Conservation (phyloP, 106 monocot species). For the Posidonia australis region DNA sequence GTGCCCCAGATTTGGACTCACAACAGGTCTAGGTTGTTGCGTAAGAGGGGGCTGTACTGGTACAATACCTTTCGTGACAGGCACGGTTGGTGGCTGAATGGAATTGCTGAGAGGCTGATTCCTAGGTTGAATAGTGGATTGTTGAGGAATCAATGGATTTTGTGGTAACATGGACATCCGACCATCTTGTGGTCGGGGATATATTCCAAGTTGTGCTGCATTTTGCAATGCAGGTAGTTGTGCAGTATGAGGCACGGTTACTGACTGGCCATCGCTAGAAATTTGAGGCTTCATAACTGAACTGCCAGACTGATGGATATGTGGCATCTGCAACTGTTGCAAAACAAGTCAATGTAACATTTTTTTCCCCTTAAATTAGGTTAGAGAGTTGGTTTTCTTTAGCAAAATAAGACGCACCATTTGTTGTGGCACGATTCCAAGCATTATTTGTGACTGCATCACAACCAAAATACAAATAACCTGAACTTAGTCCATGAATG, state of each 20-base stretch:
- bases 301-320: slow-evolving; percentile 25
- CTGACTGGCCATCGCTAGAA: slow-evolving; percentile 17
- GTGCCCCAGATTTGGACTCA: not conserved
- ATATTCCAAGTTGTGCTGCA: slow-evolving; percentile 21
- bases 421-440: slow-evolving; percentile 76
- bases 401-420: slow-evolving; percentile 36
- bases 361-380: not conserved
- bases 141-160: slow-evolving; percentile 22
- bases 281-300: slow-evolving; percentile 9
- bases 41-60: not conserved
- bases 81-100: not conserved
- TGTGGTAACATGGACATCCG: slow-evolving; percentile 13
- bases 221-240: slow-evolving; percentile 19
- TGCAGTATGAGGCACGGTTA: slow-evolving; percentile 22
- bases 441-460: slow-evolving; percentile 78
- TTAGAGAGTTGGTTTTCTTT: not conserved
- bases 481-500: not conserved
- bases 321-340: slow-evolving; percentile 71
- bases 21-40: not conserved
- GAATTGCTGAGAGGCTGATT: slow-evolving; percentile 10
- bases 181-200: slow-evolving; percentile 19
- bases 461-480: slow-evolving; percentile 2
- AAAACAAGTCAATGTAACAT: slow-evolving; percentile 5
- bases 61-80: not conserved
- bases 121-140: slow-evolving; percentile 24